Conservation (phyloP, 257 asterid genomes). For the Coffea canephora region DNA sequence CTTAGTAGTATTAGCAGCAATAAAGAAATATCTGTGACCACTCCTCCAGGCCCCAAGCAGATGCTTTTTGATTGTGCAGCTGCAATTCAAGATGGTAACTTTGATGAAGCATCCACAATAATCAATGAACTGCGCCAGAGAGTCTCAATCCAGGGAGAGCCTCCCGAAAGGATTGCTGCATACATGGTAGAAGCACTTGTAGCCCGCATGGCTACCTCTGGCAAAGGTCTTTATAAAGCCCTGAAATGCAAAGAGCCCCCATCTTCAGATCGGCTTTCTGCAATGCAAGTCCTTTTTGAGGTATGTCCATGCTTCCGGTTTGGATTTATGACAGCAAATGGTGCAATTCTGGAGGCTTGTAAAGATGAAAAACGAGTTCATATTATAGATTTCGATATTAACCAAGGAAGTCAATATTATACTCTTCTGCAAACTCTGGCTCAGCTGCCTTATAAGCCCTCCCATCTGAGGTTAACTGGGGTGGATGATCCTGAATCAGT, state of each 20-base stretch:
- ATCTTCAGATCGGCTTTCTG: constrained; percentile 67
- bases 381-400: constrained; percentile 79
- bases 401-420: constrained; percentile 96
- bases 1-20: constrained; percentile 46
- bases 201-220: constrained; percentile 82
- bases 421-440: constrained; percentile 70
- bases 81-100: constrained; percentile 54
- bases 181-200: constrained; percentile 95
- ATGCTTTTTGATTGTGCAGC: constrained; percentile 78
- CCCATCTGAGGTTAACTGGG: constrained; percentile 67
- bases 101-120: constrained; percentile 49
- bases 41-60: constrained; percentile 46
- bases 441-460: constrained; percentile 46
- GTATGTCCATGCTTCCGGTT: constrained; percentile 90
- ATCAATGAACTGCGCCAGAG: constrained; percentile 61
- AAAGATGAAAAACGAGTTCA: constrained; percentile 65
- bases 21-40: constrained; percentile 35
- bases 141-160: constrained; percentile 92
- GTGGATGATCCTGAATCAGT: constrained; percentile 95
- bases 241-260: constrained; percentile 85
- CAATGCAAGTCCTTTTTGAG: constrained; percentile 98
- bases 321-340: constrained; percentile 88
- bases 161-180: constrained; percentile 77
- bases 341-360: constrained; percentile 73
- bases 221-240: constrained; percentile 84